phyloP scores from a whole-genome alignment of 495 filamentous ascomycete species.

The Lindgomyces ingoldianus region DNA sequence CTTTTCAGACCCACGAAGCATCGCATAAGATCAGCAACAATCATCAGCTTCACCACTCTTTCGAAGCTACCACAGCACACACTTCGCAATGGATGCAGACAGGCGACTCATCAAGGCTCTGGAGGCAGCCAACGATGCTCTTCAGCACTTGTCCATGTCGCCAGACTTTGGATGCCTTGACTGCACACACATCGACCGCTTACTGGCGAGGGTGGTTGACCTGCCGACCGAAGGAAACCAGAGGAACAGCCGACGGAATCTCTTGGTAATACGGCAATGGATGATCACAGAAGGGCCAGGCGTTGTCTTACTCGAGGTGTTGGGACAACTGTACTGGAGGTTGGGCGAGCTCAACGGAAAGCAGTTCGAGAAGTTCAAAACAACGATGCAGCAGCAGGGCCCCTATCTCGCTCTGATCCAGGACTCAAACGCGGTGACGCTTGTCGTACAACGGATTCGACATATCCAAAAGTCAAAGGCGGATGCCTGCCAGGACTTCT shows the following conservation, averaged over 20 bases:
- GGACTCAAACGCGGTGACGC: slow-evolving; percentile 18
- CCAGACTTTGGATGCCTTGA: slow-evolving; percentile 27
- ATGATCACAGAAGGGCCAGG: slow-evolving; percentile 30
- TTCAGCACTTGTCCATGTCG: slow-evolving; percentile 33
- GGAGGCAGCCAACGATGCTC: slow-evolving; percentile 32
- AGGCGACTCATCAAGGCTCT: slow-evolving; percentile 30
- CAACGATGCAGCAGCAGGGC: slow-evolving; percentile 11
- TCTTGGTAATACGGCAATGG: slow-evolving; percentile 33
- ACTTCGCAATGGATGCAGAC: slow-evolving; percentile 29
- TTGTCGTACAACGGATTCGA: slow-evolving; percentile 30
- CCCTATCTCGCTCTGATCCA: slow-evolving; percentile 24
- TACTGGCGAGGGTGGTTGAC: slow-evolving; percentile 30
- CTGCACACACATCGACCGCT: slow-evolving; percentile 33
- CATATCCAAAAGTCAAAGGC: slow-evolving; percentile 31
- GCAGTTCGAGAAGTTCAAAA: slow-evolving; percentile 35
- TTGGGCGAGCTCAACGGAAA: slow-evolving; percentile 32
- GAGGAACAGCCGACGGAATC: slow-evolving; percentile 29
- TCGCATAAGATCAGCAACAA: slow-evolving; percentile 9
- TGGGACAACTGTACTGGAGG: slow-evolving; percentile 32
- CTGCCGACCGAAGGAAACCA: slow-evolving; percentile 32
- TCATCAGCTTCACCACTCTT: not conserved
- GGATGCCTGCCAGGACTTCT: slow-evolving; percentile 34
- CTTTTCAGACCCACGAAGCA: slow-evolving; percentile 20
- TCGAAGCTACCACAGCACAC: not conserved
- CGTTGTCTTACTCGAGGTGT: slow-evolving; percentile 30